These are phyloP conservation scores for Naganishia liquefaciens DNA, from an alignment of 1,284 basidiomycete species.

Conservation along the genomic window DNA sequence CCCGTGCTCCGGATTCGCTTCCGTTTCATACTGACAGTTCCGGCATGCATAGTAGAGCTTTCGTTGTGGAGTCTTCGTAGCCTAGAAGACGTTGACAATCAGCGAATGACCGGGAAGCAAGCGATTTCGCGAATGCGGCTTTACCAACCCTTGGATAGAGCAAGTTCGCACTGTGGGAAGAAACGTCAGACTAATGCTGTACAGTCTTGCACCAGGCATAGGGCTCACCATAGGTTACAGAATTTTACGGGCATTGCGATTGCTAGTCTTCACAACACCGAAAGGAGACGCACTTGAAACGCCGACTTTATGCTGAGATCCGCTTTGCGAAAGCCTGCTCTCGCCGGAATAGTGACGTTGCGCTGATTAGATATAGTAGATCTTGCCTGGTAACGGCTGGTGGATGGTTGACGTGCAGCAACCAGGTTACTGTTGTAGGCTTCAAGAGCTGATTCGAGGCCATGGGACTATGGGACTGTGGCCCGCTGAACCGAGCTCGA, in stretches of 20 bases:
- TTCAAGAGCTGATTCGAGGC: too few relatives aligned
- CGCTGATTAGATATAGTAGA: too few relatives aligned
- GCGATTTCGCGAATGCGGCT: background rate
- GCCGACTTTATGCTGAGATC: background rate
- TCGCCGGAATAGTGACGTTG: too few relatives aligned
- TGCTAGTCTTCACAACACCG: background rate
- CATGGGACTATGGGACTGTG: too few relatives aligned
- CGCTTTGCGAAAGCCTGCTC: too few relatives aligned
- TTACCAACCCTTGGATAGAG: constrained; percentile 31
- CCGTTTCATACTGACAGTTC: constrained; percentile 67
- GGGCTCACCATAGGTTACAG: constrained; percentile 28
- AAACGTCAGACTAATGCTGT: background rate
- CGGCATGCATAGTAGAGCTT: constrained; percentile 90
- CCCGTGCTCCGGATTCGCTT: constrained; percentile 69
- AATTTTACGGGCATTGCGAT: constrained; percentile 31
- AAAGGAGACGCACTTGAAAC: background rate
- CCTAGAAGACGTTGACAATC: background rate
- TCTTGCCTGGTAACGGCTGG: too few relatives aligned
- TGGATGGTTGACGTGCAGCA: too few relatives aligned
- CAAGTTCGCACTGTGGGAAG: constrained; percentile 23
- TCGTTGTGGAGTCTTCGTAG: constrained; percentile 55
- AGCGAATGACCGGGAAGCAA: background rate
- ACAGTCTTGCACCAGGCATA: background rate
- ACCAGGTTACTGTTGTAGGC: too few relatives aligned
- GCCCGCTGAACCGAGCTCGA: too few relatives aligned